Evolutionary conservation across 2,329 filamentous ascomycete genomes (phyloP).

Genomic region (Arthrobotrys pseudoclavata): DNA sequence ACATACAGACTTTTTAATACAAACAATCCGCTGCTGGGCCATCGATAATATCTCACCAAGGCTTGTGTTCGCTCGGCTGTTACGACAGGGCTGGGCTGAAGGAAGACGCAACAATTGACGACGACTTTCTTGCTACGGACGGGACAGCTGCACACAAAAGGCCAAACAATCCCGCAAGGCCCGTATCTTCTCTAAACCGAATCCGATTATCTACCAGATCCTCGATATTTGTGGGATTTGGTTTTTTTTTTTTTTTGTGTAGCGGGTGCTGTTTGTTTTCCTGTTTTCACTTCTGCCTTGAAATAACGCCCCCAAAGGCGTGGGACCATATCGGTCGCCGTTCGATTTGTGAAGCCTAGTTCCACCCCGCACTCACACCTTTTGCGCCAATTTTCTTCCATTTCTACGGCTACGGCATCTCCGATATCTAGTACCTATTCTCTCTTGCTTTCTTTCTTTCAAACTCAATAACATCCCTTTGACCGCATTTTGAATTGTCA

Average conservation of each 20-base stretch:
- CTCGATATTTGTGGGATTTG: slow-evolving; percentile 1
- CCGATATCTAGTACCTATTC: slow-evolving; percentile 1
- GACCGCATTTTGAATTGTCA: slow-evolving; percentile 17
- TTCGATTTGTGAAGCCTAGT: slow-evolving; percentile 34
- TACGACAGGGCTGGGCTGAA: slow-evolving; percentile 57
- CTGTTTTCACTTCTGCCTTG: slow-evolving; percentile 22
- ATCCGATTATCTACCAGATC: slow-evolving; percentile 11
- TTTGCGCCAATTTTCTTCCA: slow-evolving; percentile 49
- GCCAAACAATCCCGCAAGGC: slow-evolving; percentile 54
- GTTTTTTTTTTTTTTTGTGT: neutral
- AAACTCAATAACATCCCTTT: slow-evolving; percentile 9
- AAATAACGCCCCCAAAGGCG: slow-evolving; percentile 4
- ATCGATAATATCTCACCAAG: slow-evolving; percentile 27
- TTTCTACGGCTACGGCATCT: slow-evolving; percentile 37
- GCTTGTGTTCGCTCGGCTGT: slow-evolving; percentile 22
- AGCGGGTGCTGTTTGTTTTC: slow-evolving; percentile 22
- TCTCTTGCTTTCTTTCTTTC: slow-evolving; percentile 15
- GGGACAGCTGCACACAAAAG: slow-evolving; percentile 28
- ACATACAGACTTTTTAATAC: neutral
- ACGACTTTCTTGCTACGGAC: slow-evolving; percentile 29
- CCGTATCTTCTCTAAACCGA: slow-evolving; percentile 25
- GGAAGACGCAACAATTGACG: slow-evolving; percentile 33
- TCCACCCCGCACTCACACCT: slow-evolving; percentile 54
- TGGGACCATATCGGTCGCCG: slow-evolving; percentile 37
- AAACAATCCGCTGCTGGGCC: slow-evolving; percentile 25